Base-by-base conservation (phyloP, 1,139 yeast species). In the Nadsonia starkeyi-henricii region DNA sequence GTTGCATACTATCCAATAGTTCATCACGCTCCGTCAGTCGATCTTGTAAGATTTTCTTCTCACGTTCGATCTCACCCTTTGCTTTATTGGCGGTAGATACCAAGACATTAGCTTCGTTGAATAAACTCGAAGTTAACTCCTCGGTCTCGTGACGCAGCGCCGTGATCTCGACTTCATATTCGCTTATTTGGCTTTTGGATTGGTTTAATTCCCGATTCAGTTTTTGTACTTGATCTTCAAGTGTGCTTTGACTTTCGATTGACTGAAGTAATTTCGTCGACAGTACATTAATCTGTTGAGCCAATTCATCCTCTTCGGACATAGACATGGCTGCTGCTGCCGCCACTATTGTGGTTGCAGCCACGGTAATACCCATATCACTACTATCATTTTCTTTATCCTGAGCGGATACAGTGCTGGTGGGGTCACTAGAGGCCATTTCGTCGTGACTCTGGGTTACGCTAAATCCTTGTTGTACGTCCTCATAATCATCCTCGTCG, bases 1-100 rank as follows among this genome's bases (percentile, higher is more conserved):
- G 76, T 55, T 79, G 84, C 51, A 85, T 63, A 50, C 78, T 74
- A 28, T 74, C 81, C 48, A 89, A 72, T 17, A 86, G 72, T 13
- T 71, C 67, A 57, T 88, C 85, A 58, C 81, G 81, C 60, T 88
- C 96, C 41, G 72, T 75, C 45, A 88, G 62, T 53, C 83, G 86
- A 51, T 77, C 81, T 41, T 74, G 67, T 46, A 89, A 66, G 57
- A 77, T 79, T 47, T 71, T 67, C 57, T 79, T 81, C 45, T 63
- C 57, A 41, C 60, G 55, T 48, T 63, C 65, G 51, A 60, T 58
- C 21, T 62, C 65, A 23, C 67, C 64, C 5, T 67, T 66, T 48
- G 65, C 69, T 12, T 63, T 58, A 45, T 79, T 73, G 1, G 86
- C 88, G 51, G 73, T 71, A 52, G 79, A 75, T n/a, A 81, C 89